Evolutionary conservation across 148 eudicot species (phyloP).

Genomic region (Camellia lanceoleosa): DNA sequence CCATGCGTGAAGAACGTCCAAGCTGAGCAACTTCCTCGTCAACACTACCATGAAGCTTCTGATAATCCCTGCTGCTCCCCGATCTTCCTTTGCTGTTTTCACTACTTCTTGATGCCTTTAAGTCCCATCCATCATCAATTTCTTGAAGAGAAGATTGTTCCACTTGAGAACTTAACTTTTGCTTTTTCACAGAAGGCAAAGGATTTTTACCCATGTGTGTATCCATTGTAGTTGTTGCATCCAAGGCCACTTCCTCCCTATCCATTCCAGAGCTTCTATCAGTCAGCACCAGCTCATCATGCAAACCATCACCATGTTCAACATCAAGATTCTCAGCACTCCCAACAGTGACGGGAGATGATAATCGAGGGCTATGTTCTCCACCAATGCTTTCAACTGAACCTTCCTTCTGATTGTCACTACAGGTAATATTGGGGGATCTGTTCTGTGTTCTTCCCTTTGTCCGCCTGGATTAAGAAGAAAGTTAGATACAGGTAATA

Average conservation of each 20-base stretch:
- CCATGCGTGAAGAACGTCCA: constrained; percentile 37
- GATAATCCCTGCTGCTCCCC: constrained; percentile 42
- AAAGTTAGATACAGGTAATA: neutral
- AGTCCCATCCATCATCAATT: constrained; percentile 47
- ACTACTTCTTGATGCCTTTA: constrained; percentile 59
- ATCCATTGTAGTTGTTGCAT: constrained; percentile 15
- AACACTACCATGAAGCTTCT: constrained; percentile 48
- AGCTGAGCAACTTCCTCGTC: constrained; percentile 70
- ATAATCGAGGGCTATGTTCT: constrained; percentile 13
- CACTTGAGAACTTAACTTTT: constrained; percentile 41
- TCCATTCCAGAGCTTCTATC: constrained; percentile 38
- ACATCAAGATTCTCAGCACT: constrained; percentile 40
- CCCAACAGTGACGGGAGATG: constrained; percentile 29
- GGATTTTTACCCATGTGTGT: constrained; percentile 32
- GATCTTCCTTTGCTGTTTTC: constrained; percentile 46
- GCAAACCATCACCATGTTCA: constrained; percentile 32
- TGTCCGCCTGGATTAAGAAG: constrained; percentile 38
- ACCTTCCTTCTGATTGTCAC: constrained; percentile 51
- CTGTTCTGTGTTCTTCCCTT: constrained; percentile 42
- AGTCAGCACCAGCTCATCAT: constrained; percentile 31
- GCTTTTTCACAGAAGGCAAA: constrained; percentile 34
- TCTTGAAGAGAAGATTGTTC: constrained; percentile 42
- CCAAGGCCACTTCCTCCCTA: constrained; percentile 33
- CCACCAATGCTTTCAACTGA: constrained; percentile 51
- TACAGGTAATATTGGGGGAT: constrained; percentile 48